Conservation (phyloP, 2,329 filamentous ascomycete species). For the Xylaria sp. region DNA sequence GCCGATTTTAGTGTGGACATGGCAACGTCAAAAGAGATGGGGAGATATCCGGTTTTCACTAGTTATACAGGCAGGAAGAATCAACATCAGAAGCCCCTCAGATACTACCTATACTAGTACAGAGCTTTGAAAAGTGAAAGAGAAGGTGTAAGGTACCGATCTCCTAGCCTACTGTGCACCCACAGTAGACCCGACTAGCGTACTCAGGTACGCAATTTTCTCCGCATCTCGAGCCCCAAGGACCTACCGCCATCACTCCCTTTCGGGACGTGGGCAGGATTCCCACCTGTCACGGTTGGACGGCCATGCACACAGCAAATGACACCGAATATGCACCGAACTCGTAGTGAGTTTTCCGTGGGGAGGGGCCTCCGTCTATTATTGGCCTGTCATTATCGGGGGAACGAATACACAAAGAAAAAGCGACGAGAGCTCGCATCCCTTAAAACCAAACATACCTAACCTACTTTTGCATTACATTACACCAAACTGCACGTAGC, state of each 20-base stretch:
- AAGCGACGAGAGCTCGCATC: too few relatives aligned
- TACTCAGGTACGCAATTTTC: not conserved
- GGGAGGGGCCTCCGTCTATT: not conserved
- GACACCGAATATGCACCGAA: slow-evolving; percentile 37
- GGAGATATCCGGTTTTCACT: not conserved
- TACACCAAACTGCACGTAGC: not conserved
- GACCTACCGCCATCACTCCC: slow-evolving; percentile 15
- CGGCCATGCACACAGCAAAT: slow-evolving; percentile 23
- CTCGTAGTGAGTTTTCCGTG: slow-evolving; percentile 27
- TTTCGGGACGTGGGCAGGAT: slow-evolving; percentile 1
- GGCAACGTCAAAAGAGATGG: not conserved
- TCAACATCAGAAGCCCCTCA: too few relatives aligned
- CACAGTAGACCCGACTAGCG: not conserved
- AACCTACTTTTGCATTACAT: not conserved
- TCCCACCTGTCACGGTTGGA: slow-evolving; percentile 20
- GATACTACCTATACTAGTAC: too few relatives aligned
- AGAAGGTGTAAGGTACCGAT: too few relatives aligned
- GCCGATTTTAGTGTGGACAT: not conserved
- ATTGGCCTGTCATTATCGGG: slow-evolving; percentile 15
- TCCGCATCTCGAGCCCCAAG: slow-evolving; percentile 19
- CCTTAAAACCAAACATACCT: not conserved
- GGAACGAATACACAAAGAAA: slow-evolving; percentile 3
- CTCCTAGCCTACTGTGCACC: too few relatives aligned
- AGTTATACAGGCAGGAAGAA: too few relatives aligned
- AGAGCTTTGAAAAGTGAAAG: too few relatives aligned